Base-by-base conservation (phyloP, 345 rosid species). In the Euphorbia lathyris region DNA sequence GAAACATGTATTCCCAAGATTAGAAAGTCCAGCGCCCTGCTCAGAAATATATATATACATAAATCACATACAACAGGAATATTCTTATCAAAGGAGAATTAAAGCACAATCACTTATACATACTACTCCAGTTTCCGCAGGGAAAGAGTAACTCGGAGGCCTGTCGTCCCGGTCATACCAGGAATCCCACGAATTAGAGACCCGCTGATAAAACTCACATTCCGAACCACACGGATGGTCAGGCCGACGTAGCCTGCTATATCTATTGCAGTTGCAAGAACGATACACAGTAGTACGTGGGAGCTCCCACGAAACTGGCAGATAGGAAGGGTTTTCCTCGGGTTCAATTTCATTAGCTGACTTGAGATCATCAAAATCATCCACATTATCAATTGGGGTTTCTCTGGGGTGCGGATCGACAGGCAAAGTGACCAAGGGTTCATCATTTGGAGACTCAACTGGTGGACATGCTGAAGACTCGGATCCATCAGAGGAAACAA, bases 1-100 rank as follows among this genome's bases (percentile, higher is more conserved):
- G 68, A 87, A 96, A 80, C 99, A 96, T 2, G 90, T 89, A 72
- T 90, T 89, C 14, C 98, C 99, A 58, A 85, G 70, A 80, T 96
- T 96, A 22, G 11, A 66, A 57, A 96, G 86, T 50, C 97, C 99
- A 30, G 91, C 91, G 26, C 97, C 99, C 99, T 96, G 76, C 69
- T 74, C 59, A 72, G 62, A n/a, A 42, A 29, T 51, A 36, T 29
- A 42, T 23, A 47, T 13, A 52, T 6, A 19, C 27, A 45, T 53
- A 53, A 29, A 25, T 36, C 1, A 32, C 4, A 27, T 29, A 22
- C n/a, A 11, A 5, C 16, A 55, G 29, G 27, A 55, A 55, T 10
- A 9, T 20, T 51, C 56, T 4, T 10, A 47, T 47, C 51, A 50
- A 50, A 50, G 10, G 26, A 25, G 12, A 29, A 26, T 14, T 14